Evolutionary conservation across 371 early-diverging fungal genomes (phyloP), one percentile per base, ranked within the genome.

Genomic region (Globomyces sp.): DNA sequence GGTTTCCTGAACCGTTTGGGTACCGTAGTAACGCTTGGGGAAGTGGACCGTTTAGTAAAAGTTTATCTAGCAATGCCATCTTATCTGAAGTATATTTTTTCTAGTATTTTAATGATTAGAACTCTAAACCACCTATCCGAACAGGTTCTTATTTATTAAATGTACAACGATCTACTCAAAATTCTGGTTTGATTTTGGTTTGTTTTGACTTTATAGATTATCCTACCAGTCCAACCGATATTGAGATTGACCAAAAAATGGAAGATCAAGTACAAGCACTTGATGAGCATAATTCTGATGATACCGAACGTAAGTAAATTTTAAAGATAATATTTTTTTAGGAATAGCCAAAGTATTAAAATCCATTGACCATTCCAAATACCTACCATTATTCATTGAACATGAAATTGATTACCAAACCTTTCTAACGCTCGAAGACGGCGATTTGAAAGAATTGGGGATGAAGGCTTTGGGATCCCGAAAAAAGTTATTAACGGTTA

Each of bases 391-490:
- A 13, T 80, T 81, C 62, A 55, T 65, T n/a, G 74, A 76, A 49
- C 81, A 81, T 39, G 78, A 78, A 41, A 69, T 83, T 13, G 81
- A 81, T 62, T 72, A 76, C 63, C 59, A 64, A 6, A 74, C 71
- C 0, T 67, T 83, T 9, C 43, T 81, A 41, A 57, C 71, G 3
- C 63, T 83, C 4, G 68, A 52, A 3, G 83, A 83, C 49, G 51
- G 68, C 1, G 81, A 83, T 57, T 60, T 83, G 43, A 70, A 69
- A 45, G 75, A 80, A 50, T 45, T 79, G 1, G 83, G 83, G 24
- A 71, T 83, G 10, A 71, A 60, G 45, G 66, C 81, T 4, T 74
- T 83, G 64, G 83, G 83, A 8, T 69, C 80, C 10, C 72, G 83
- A 6, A 73, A 71, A 61, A 77, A 74, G 49, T 70, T 83, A 40